Percentiles rank a stretch among this genome's conserved stretches.
Conservation (phyloP, 805 yeast genomes). For the Scheffersomyces amazonensis region DNA sequence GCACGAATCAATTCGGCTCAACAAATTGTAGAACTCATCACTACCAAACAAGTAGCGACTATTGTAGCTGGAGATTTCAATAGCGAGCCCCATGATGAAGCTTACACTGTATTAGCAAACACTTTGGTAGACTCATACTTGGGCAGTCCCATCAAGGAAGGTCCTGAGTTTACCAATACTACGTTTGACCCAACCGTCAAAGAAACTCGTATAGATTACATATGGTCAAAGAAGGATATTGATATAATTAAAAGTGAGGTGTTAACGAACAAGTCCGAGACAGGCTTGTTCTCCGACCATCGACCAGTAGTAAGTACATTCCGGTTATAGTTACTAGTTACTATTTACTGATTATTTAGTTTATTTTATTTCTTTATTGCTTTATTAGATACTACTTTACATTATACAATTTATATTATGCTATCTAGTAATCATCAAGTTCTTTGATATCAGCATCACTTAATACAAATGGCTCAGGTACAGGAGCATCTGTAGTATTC, state of each 20-base stretch:
- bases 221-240: slow-evolving; percentile 28
- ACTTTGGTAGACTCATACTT: slow-evolving; percentile 13
- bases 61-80: slow-evolving; percentile 37
- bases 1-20: slow-evolving; percentile 31
- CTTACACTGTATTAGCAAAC: slow-evolving; percentile 30
- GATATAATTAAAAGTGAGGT: slow-evolving; percentile 1
- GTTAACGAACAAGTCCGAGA: neutral
- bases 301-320: neutral
- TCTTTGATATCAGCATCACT: slow-evolving; percentile 52
- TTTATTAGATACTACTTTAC: neutral
- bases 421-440: slow-evolving; percentile 16
- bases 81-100: slow-evolving; percentile 31
- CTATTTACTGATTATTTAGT: neutral
- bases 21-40: slow-evolving; percentile 25
- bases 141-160: slow-evolving; percentile 32
- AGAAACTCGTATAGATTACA: slow-evolving; percentile 37
- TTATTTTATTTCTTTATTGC: neutral
- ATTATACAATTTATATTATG: neutral
- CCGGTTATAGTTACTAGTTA: neutral
- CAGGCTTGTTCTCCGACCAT: neutral
- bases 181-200: slow-evolving; percentile 27
- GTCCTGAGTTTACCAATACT: slow-evolving; percentile 41
- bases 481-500: slow-evolving; percentile 69
- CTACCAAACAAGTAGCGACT: slow-evolving; percentile 18
- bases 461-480: slow-evolving; percentile 68